Conservation (phyloP, 1,284 basidiomycete species). For the Apiotrichum sp. region DNA sequence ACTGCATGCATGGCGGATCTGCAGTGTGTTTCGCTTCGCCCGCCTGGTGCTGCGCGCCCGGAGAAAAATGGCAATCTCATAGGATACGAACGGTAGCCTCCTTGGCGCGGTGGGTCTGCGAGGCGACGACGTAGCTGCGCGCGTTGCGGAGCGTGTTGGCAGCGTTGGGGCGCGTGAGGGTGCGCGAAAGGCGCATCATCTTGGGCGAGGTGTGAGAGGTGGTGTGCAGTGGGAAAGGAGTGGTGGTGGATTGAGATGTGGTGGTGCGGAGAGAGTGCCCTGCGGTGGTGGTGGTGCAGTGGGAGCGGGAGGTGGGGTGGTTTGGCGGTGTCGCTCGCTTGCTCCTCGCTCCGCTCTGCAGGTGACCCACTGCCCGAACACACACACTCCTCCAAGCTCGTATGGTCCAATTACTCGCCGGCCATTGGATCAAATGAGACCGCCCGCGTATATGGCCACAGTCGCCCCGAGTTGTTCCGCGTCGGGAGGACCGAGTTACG, state of each 20-base stretch:
- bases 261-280: conserved; percentile 12
- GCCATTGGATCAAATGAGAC: background rate
- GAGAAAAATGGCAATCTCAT: background rate
- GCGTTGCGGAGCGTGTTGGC: conserved; percentile 14
- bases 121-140: conserved; percentile 38
- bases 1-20: too few species aligned
- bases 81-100: conserved; percentile 39
- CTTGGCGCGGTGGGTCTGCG: conserved; percentile 39
- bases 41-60: too few species aligned
- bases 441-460: too few species aligned
- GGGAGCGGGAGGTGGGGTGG: background rate
- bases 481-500: background rate
- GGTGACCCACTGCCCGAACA: too few species aligned
- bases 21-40: too few species aligned
- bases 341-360: too few species aligned
- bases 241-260: conserved; percentile 12
- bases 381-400: too few species aligned
- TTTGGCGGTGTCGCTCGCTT: background rate
- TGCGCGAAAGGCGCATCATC: conserved; percentile 29
- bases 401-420: too few species aligned
- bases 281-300: conserved; percentile 5
- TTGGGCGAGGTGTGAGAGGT: conserved; percentile 5
- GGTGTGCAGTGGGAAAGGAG: background rate
- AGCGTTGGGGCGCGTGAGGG: conserved; percentile 16
- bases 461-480: background rate